phyloP scores from a whole-genome alignment of 495 filamentous ascomycete species.

The Pyronema domesticum region DNA sequence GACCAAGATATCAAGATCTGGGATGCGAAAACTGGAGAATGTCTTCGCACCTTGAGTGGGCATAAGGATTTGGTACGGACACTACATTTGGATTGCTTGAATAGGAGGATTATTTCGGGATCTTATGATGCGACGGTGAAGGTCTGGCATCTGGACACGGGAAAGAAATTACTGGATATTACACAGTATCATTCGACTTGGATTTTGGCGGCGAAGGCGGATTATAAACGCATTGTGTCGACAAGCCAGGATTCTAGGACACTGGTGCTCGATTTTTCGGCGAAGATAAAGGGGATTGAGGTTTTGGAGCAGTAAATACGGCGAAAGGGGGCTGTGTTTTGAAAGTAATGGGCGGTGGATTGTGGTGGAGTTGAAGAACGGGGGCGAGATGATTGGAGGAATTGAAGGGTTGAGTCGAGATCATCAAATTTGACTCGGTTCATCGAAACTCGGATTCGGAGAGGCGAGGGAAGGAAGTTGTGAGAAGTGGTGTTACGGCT shows the following conservation, averaged over 20 bases:
- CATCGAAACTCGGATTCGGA: too few species aligned
- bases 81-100: conserved; percentile 68
- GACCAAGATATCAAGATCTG: conserved; percentile 87
- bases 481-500: too few species aligned
- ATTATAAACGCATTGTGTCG: conserved; percentile 81
- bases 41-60: conserved; percentile 55
- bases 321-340: not conserved
- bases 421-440: too few species aligned
- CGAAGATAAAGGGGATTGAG: conserved; percentile 35
- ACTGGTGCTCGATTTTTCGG: conserved; percentile 76
- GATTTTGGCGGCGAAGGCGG: conserved; percentile 87
- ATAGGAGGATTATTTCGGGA: conserved; percentile 68
- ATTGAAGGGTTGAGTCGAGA: too few species aligned
- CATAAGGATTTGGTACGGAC: conserved; percentile 71
- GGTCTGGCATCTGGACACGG: conserved; percentile 67
- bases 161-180: conserved; percentile 53
- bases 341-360: too few species aligned
- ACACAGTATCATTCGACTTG: conserved; percentile 86
- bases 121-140: conserved; percentile 91
- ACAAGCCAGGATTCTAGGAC: conserved; percentile 85
- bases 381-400: too few species aligned
- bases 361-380: too few species aligned
- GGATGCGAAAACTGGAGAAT: conserved; percentile 74
- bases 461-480: too few species aligned
- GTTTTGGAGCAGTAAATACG: conserved; percentile 28